Percentiles rank a stretch among this genome's conserved stretches.
Conservation (phyloP, 2,329 filamentous ascomycete genomes). For the Trichoderma atroviride region DNA sequence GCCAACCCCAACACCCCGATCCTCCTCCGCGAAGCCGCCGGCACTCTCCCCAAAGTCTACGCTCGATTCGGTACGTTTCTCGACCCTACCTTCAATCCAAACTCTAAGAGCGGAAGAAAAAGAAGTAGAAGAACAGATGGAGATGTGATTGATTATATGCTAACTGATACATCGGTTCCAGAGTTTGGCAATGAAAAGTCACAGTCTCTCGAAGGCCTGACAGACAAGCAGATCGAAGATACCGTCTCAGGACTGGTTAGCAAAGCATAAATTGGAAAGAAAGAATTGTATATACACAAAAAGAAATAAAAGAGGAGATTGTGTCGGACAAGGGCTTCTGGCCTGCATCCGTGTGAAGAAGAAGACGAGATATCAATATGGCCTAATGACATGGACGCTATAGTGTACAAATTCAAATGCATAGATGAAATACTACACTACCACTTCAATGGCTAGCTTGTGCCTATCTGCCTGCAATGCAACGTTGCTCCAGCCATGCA, state of each 20-base stretch:
- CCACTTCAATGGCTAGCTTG: neutral
- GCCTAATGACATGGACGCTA: constrained; percentile 3
- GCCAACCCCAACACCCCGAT: constrained; percentile 94
- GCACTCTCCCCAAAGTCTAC: constrained; percentile 82
- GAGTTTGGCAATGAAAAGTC: constrained; percentile 61
- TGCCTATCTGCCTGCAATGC: neutral
- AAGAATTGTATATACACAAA: neutral
- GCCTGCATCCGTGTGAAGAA: neutral
- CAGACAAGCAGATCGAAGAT: constrained; percentile 65
- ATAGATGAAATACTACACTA: constrained; percentile 15
- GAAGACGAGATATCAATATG: constrained; percentile 2
- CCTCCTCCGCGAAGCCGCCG: constrained; percentile 87
- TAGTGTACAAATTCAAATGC: constrained; percentile 8
- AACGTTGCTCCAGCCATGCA: too few species aligned
- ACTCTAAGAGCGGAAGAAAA: neutral
- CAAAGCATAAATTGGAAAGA: constrained; percentile 28
- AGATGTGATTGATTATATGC: neutral
- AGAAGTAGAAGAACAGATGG: neutral
- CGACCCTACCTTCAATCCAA: neutral
- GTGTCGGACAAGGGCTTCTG: neutral
- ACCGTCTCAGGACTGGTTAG: constrained; percentile 59
- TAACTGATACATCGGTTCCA: constrained; percentile 32
- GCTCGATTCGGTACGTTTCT: constrained; percentile 77
- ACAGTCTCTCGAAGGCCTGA: constrained; percentile 60
- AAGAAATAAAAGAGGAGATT: neutral